Percentiles rank a stretch among this genome's conserved stretches.
These are phyloP conservation scores for Candida nitratophila DNA, from an alignment of 805 yeast genomes.

Conservation along the genomic window DNA sequence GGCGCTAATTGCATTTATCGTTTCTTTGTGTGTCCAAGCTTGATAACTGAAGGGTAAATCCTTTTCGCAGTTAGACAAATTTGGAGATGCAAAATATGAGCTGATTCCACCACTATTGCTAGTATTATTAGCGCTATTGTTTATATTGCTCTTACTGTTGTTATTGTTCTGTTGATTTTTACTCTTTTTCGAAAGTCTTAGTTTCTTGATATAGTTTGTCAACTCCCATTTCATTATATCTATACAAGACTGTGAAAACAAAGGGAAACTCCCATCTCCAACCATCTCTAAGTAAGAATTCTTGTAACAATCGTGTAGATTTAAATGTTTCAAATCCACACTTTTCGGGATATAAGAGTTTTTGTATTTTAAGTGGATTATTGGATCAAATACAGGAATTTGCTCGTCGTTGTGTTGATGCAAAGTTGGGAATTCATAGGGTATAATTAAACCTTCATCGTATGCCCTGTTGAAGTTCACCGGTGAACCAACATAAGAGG, in stretches of 20 bases:
- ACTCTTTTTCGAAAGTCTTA: constrained; percentile 2
- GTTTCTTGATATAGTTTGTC: constrained; percentile 23
- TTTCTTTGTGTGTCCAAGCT: constrained; percentile 49
- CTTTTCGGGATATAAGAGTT: constrained; percentile 10
- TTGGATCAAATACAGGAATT: constrained; percentile 16
- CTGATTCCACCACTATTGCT: not conserved
- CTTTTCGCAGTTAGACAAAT: constrained; percentile 15
- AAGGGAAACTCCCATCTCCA: constrained; percentile 30
- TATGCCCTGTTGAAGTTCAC: not conserved
- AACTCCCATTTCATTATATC: constrained; percentile 34
- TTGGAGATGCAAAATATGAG: constrained; percentile 20
- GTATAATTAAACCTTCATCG: not conserved
- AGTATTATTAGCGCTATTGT: not conserved
- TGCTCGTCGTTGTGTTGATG: not conserved
- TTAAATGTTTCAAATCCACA: constrained; percentile 7
- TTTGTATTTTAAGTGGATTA: constrained; percentile 14
- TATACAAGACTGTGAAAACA: constrained; percentile 38
- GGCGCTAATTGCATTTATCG: constrained; percentile 36
- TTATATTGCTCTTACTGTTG: constrained; percentile 1
- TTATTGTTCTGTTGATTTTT: no score
- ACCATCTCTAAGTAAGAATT: constrained; percentile 16
- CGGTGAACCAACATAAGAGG: not conserved
- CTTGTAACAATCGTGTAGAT: constrained; percentile 6
- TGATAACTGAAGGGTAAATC: constrained; percentile 41
- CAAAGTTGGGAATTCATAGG: not conserved